A percentile compares a stretch with the other conserved stretches of the same genome.
Evolutionary conservation across 2,329 filamentous ascomycete species (phyloP).

Genomic region (Diaporthe sp.): DNA sequence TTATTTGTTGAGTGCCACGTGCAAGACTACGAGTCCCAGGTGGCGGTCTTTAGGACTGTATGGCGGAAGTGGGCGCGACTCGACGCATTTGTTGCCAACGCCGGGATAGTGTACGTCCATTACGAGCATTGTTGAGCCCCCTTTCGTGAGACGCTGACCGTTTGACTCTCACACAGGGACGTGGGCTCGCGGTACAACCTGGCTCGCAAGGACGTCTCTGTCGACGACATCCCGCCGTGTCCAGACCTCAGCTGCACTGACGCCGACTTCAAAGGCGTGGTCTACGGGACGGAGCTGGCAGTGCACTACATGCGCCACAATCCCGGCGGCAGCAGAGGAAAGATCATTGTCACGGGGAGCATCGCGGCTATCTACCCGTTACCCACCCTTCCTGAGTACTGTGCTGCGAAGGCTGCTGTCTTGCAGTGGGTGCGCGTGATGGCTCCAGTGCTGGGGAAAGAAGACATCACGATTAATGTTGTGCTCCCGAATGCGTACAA

Average conservation of each 20-base stretch:
- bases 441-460: conserved; percentile 18
- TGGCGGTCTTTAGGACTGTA: background rate
- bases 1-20: conserved; percentile 10
- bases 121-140: background rate
- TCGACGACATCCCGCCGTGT: conserved; percentile 4
- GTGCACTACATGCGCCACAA: conserved; percentile 43
- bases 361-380: conserved; percentile 7
- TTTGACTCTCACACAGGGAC: background rate
- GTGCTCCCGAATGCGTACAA: conserved; percentile 1
- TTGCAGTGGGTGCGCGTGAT: conserved; percentile 19
- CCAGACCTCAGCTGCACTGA: conserved; percentile 41
- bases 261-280: conserved; percentile 46
- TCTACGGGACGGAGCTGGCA: conserved; percentile 37
- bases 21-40: background rate
- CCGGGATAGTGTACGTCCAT: background rate
- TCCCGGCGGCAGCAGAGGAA: background rate
- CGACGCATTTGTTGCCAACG: conserved; percentile 4
- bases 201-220: background rate
- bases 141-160: background rate
- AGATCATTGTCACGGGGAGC: conserved; percentile 15
- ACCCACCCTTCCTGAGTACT: conserved; percentile 15
- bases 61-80: conserved; percentile 14
- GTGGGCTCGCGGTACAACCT: conserved; percentile 7
- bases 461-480: conserved; percentile 3
- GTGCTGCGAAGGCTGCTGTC: conserved; percentile 1